phyloP scores from a whole-genome alignment of 805 yeast genomes.

The Ogataea pilisensis region DNA sequence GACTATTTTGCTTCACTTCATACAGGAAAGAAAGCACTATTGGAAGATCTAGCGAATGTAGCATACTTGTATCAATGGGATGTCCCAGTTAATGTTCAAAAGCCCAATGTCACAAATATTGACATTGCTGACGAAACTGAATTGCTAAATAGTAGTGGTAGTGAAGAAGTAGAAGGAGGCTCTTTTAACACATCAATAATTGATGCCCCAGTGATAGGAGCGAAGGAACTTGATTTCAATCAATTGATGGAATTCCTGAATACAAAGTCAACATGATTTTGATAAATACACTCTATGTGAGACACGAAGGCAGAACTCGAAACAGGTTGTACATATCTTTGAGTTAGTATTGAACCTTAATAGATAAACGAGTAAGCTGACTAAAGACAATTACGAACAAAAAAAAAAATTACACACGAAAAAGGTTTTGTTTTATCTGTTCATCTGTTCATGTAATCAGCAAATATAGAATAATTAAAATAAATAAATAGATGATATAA shows the following conservation, averaged over 20 bases:
- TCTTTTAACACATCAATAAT: neutral
- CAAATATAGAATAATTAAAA: neutral
- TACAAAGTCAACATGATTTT: neutral
- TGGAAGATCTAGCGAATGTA: conserved; percentile 1
- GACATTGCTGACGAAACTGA: no score
- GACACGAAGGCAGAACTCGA: neutral
- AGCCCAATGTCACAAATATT: neutral
- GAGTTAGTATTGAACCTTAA: no score
- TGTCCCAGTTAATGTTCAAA: neutral
- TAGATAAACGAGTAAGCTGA: no score
- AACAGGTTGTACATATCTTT: neutral
- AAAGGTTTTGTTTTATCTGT: no score
- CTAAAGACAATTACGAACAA: no score
- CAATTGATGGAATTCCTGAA: neutral
- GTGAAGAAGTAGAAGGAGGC: neutral
- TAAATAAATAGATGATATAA: neutral
- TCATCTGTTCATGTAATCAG: no score
- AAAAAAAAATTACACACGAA: no score
- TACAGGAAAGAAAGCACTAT: neutral
- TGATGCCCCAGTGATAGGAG: neutral
- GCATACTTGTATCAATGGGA: neutral
- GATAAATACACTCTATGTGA: neutral
- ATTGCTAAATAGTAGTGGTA: no score
- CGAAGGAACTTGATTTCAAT: neutral
- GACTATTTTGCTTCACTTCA: neutral